These are phyloP conservation scores for Moniliella sp. DNA, from an alignment of 1,284 basidiomycete genomes.

Conservation along the genomic window DNA sequence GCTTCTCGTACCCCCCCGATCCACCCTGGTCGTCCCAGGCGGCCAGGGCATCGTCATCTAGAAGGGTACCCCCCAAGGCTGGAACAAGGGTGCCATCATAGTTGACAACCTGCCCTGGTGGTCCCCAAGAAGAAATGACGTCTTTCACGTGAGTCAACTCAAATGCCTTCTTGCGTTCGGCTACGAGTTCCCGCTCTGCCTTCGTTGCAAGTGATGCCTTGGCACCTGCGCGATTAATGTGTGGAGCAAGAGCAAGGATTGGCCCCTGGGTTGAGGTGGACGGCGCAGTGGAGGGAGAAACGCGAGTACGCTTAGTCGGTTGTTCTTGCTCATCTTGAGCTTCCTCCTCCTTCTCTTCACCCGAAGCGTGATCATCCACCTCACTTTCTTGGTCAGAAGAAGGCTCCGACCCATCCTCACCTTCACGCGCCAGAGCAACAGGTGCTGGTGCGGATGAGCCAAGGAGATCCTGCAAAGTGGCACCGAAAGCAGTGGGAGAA, in stretches of 20 bases:
- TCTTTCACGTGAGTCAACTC: constrained; percentile 25
- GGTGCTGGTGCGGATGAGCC: constrained; percentile 6
- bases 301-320: constrained; percentile 3
- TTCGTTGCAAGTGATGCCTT: constrained; percentile 18
- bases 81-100: constrained; percentile 1
- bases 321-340: background rate
- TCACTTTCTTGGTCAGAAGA: constrained; percentile 2
- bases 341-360: background rate
- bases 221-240: constrained; percentile 17
- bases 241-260: constrained; percentile 28
- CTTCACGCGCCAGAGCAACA: no score
- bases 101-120: constrained; percentile 12
- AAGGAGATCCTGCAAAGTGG: constrained; percentile 16
- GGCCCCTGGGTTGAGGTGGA: constrained; percentile 3
- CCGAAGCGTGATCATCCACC: constrained; percentile 1
- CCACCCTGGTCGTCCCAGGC: constrained; percentile 15
- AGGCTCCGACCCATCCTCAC: constrained; percentile 3
- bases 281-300: background rate
- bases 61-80: background rate
- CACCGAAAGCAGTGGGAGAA: constrained; percentile 24
- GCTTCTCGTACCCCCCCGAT: constrained; percentile 18
- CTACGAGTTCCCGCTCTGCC: constrained; percentile 20
- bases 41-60: background rate
- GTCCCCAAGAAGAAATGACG: constrained; percentile 29
- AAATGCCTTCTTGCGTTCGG: constrained; percentile 17